Base-by-base conservation (phyloP, 768 basidiomycete genomes). In the Xerocomellus amylosporus region DNA sequence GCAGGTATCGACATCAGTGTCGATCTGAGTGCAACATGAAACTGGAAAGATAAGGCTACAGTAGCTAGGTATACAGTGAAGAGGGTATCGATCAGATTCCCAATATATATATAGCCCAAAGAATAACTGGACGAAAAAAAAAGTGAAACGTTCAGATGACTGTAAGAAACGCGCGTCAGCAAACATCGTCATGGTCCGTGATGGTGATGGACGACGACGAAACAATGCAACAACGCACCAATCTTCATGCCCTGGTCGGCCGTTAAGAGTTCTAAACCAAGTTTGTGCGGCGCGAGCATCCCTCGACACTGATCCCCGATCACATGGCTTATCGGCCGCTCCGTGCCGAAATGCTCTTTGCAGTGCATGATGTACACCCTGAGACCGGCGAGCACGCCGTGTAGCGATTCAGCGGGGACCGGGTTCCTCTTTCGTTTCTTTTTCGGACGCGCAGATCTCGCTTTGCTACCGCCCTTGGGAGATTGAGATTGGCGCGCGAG, bases 331-430 rank as follows among this genome's bases (percentile, higher is more conserved):
- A 85, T 81, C 30, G 84, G 81, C 26, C 71, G 69, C 44, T 81
- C 79, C 40, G 72, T 71, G 19, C 72, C 72, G 49, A 87, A 71
- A 41, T 81, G 78, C 55, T 92, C 91, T 67, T 98, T 97, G 77
- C 91, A 91, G 64, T 97, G 93, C 39, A 83, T 90, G 51, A 97
- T 75, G 67, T 82, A 92, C n/a, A 97, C 77, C 30, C 77, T 75
- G 30, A 92, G 64, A 10, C 85, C 88, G 4, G 71, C 60, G 28
- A 92, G 72, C 12, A 79, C 77, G 40, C 79, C 81, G 5, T 72
- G 71, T 31, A 86, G 61, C 26, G 81, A 78, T 9, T 79, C 75
- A 2, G 73, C 60, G 8, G 73, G 57, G 3, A 75, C 57, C 30
- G 78, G 66, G 46, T 77, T 73, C 46, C 59, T 49, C 46, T 70